These are phyloP conservation scores for Massariosphaeria phaeospora DNA, from an alignment of 495 filamentous ascomycete species.

Conservation along the genomic window DNA sequence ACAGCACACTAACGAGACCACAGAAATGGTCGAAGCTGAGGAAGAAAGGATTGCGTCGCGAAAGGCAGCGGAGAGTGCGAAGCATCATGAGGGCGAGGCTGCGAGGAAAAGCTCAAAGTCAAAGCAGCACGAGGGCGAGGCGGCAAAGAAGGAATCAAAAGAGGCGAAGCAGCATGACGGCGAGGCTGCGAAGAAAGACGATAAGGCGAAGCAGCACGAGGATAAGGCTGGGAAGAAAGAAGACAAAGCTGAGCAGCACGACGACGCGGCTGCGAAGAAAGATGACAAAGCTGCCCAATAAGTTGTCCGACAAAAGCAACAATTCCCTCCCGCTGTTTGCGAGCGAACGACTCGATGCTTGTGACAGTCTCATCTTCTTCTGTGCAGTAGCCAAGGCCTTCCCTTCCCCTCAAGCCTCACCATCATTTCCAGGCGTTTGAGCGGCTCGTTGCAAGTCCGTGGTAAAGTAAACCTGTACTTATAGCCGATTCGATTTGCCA, in stretches of 20 bases:
- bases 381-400: background rate
- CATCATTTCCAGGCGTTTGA: constrained; percentile 3
- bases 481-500: too few relatives aligned
- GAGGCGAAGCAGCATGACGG: background rate
- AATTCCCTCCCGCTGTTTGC: too few relatives aligned
- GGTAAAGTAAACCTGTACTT: background rate
- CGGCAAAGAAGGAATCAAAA: background rate
- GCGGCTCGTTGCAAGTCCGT: background rate
- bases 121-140: too few relatives aligned
- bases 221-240: background rate
- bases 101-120: too few relatives aligned
- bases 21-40: constrained; percentile 45
- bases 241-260: too few relatives aligned
- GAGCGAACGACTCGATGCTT: too few relatives aligned
- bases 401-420: background rate
- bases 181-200: background rate
- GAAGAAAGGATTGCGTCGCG: constrained; percentile 40
- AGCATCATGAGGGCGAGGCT: constrained; percentile 2
- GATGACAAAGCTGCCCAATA: background rate
- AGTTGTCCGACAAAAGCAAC: background rate
- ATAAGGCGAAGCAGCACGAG: constrained; percentile 2
- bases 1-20: background rate
- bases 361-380: background rate
- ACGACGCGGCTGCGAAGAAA: too few relatives aligned
- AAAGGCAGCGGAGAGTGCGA: constrained; percentile 32